Base-by-base conservation (phyloP, 1,139 yeast species). In the Debaryomycetaceae sp. region DNA sequence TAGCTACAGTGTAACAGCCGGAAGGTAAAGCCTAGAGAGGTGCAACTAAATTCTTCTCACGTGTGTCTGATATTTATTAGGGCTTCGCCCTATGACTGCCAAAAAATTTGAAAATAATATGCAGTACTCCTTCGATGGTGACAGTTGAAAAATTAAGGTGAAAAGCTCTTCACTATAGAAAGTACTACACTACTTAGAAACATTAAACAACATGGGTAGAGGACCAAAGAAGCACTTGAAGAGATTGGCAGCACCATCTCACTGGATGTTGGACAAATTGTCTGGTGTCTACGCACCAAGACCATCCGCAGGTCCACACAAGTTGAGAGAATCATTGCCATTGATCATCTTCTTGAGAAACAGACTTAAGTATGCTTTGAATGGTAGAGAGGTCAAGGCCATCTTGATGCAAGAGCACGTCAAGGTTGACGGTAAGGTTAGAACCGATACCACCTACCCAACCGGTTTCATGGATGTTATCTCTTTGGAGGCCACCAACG, bases 211-310 rank as follows among this genome's bases (percentile, higher is more conserved):
- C 44, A 61, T 61, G 66, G 65, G 56, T 59, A 61, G 66, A 61
- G 66, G 66, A 48, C 66, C 66, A 57, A 68, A 67, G 70, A 69
- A 69, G 65, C 74, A 68, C 55, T 64, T 68, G 59, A 69, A 68
- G 63, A 69, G 74, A 68, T 68, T 69, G 62, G 72, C 72, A 56
- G 75, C 75, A 51, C 99, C 99, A 83, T 87, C 91, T 83, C 99
- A 95, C 87, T 95, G 99, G 99, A 88, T 95, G 96, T 87, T 95
- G 84, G 99, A 93, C 96, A 95, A 95, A 83, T 83, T 95, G 81
- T 87, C 97, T 75, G 99, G 99, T 72, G 83, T 90, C 71, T 93
- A 93, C 76, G 99, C 99, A 62, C 99, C 99, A 81, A 91, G 98
- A 84, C 96, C 98, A 72, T 89, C 97, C 57, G 86, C 96, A 63